These are phyloP conservation scores for Herpotrichia juniperi DNA, from an alignment of 2,329 filamentous ascomycete genomes.

Conservation along the genomic window DNA sequence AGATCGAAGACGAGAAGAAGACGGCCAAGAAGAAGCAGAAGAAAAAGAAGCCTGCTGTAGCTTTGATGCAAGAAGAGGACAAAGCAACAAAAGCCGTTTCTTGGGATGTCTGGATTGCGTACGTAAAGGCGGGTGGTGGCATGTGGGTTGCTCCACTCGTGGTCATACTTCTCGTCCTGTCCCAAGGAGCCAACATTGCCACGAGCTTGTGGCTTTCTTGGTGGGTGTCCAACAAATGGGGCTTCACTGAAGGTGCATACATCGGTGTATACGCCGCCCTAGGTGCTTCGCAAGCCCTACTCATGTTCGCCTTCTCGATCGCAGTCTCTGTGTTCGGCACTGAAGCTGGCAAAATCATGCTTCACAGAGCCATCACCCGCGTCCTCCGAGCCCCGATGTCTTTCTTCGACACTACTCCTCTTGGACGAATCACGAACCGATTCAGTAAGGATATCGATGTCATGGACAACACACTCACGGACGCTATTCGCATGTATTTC, in stretches of 20 bases:
- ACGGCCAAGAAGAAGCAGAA: slow-evolving; percentile 45
- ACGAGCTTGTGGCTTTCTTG: slow-evolving; percentile 93
- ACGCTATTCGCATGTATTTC: slow-evolving; percentile 92
- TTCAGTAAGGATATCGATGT: slow-evolving; percentile 96
- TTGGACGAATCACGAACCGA: slow-evolving; percentile 93
- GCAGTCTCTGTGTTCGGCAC: slow-evolving; percentile 80
- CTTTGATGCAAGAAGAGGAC: slow-evolving; percentile 77
- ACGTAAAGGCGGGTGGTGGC: slow-evolving; percentile 76
- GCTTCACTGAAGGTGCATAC: slow-evolving; percentile 70
- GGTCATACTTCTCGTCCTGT: slow-evolving; percentile 68
- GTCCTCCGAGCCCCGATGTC: slow-evolving; percentile 76
- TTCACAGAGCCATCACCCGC: slow-evolving; percentile 77
- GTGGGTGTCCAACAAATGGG: slow-evolving; percentile 84
- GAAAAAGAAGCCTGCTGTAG: slow-evolving; percentile 55
- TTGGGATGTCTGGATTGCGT: slow-evolving; percentile 79
- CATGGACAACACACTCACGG: slow-evolving; percentile 91
- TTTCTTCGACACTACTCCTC: slow-evolving; percentile 96
- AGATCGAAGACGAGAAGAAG: slow-evolving; percentile 64
- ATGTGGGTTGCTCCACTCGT: slow-evolving; percentile 70
- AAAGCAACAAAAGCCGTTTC: slow-evolving; percentile 77
- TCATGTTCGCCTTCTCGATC: slow-evolving; percentile 83
- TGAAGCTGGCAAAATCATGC: slow-evolving; percentile 78
- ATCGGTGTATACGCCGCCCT: slow-evolving; percentile 74
- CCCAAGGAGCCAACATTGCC: slow-evolving; percentile 83
- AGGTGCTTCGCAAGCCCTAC: slow-evolving; percentile 70